Percentiles rank a stretch among this genome's conserved stretches.
Evolutionary conservation across 2,329 filamentous ascomycete species (phyloP).

Genomic region (Pseudogymnoascus verrucosus): DNA sequence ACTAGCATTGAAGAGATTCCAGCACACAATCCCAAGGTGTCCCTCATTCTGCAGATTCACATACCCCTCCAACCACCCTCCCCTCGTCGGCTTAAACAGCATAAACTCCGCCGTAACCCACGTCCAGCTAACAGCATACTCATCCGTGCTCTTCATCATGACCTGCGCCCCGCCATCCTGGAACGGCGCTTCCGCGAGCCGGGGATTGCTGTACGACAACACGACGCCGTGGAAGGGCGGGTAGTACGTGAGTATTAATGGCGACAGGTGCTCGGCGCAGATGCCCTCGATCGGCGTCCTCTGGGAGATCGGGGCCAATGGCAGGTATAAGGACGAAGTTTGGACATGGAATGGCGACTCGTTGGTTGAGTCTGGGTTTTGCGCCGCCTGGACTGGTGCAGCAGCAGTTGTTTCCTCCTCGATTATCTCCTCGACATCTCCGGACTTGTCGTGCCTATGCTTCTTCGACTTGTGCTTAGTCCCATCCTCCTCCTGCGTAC

Average conservation of each 20-base stretch:
- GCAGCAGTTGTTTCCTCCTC: conserved; percentile 10
- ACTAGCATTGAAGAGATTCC: conserved; percentile 85
- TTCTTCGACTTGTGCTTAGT: conserved; percentile 39
- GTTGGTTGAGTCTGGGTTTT: conserved; percentile 12
- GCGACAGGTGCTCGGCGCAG: conserved; percentile 66
- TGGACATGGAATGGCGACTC: conserved; percentile 69
- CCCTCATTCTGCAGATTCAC: conserved; percentile 84
- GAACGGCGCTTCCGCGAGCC: conserved; percentile 53
- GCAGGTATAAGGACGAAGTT: conserved; percentile 72
- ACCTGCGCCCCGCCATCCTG: conserved; percentile 39
- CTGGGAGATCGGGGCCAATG: conserved; percentile 64
- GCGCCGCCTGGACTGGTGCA: neutral
- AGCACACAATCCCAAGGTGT: conserved; percentile 81
- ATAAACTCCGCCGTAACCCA: conserved; percentile 87
- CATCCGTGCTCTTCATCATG: conserved; percentile 53
- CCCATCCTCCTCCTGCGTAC: conserved; percentile 32
- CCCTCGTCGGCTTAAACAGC: conserved; percentile 68
- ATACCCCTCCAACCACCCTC: conserved; percentile 68
- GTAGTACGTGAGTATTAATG: conserved; percentile 69
- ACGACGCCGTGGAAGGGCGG: conserved; percentile 65
- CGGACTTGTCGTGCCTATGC: conserved; percentile 34
- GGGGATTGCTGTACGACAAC: conserved; percentile 62
- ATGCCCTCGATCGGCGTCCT: conserved; percentile 61
- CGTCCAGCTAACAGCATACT: conserved; percentile 78
- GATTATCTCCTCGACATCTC: conserved; percentile 29